phyloP scores from a whole-genome alignment of 2,329 filamentous ascomycete species.

The Nemania sp. region DNA sequence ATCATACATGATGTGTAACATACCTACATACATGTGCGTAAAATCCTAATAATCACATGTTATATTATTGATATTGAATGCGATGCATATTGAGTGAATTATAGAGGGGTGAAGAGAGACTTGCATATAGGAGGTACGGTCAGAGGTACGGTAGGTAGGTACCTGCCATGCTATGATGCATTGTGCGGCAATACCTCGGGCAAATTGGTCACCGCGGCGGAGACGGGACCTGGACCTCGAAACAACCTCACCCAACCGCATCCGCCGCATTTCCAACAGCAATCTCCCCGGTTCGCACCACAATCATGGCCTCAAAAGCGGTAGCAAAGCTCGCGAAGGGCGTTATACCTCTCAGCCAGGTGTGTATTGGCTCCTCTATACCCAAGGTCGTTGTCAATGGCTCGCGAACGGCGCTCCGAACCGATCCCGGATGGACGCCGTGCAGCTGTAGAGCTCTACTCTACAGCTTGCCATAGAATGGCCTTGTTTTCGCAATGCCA shows the following conservation, averaged over 20 bases:
- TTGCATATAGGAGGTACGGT: no score
- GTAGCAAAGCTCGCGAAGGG: slow-evolving; percentile 67
- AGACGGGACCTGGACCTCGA: slow-evolving; percentile 27
- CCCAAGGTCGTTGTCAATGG: slow-evolving; percentile 22
- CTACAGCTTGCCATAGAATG: background rate
- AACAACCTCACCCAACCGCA: slow-evolving; percentile 41
- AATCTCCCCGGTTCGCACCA: slow-evolving; percentile 45
- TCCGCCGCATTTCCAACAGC: slow-evolving; percentile 38
- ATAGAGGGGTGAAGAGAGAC: no score
- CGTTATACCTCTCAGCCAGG: slow-evolving; percentile 69
- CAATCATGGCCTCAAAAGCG: slow-evolving; percentile 72
- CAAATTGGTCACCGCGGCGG: slow-evolving; percentile 24
- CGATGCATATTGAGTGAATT: background rate
- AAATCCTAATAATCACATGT: no score
- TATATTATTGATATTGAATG: no score
- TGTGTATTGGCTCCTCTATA: slow-evolving; percentile 52
- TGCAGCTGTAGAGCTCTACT: no score
- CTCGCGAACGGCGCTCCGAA: background rate
- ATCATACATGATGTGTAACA: background rate
- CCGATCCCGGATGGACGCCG: background rate
- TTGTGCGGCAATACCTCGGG: slow-evolving; percentile 42
- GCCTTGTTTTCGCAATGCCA: background rate
- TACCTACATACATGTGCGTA: background rate
- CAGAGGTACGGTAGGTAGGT: no score
- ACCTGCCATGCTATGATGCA: background rate